Base-by-base conservation (phyloP, 352 stramenopile species). In the Phytophthora kernoviae region DNA sequence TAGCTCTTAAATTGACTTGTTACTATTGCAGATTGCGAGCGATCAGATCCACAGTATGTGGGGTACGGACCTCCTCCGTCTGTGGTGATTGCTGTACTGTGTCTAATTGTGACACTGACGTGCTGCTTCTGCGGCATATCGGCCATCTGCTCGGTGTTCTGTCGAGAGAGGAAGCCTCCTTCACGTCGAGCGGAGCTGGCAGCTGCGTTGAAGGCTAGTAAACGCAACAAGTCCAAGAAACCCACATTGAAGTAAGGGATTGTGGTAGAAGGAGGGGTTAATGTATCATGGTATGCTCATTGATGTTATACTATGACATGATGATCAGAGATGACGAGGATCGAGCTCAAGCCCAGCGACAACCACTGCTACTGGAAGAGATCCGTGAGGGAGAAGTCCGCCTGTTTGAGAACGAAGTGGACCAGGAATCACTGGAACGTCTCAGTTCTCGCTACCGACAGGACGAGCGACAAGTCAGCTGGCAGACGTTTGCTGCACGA, bases 71-170 rank as follows among this genome's bases (percentile, higher is more conserved):
- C 87, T 5, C 87, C 87, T 7, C 76, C 80, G 14, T 90, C 84
- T 0, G 87, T 96, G 14, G 87, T 96, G 7, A 88, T 96, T 46
- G 84, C 82, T 2, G 87, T 96, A 58, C 68, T 96, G 18, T 92
- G 81, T 50, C 65, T 96, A 1, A 75, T 96, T 41, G 79, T 90
- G 26, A 92, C 81, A 56, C 52, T 93, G n/a, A 87, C 83, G 20
- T 93, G 84, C 76, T 96, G 87, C 60, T 68, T 87, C 18, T 93
- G 84, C 54, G 84, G 84, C 52, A 70, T 92, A 12, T 88, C 74
- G 15, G 73, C 84, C 27, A 91, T 93, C 58, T 93, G 79, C 54
- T 88, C 84, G 11, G 77, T 91, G 14, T 93, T 91, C 46, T 73
- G 82, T 53, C 70, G 75, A 36, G 51, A 39, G 15, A 71, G 66